Conservation (phyloP, 2,329 filamentous ascomycete genomes). For the Biscogniauxia marginata region DNA sequence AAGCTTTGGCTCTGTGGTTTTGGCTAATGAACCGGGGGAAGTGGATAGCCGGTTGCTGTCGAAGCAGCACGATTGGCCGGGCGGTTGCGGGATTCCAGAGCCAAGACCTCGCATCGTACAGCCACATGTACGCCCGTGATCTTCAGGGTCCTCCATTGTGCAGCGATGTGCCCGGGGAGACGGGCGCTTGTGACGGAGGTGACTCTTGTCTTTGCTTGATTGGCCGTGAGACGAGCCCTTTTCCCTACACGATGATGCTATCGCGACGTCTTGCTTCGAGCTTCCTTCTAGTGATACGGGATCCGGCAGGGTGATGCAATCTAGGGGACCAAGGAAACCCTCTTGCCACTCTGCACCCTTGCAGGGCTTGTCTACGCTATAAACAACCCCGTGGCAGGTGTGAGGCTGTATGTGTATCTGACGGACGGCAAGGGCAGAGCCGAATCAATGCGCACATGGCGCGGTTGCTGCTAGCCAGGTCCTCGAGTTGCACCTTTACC, state of each 20-base stretch:
- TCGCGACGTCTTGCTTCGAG: background rate
- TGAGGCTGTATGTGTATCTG: slow-evolving; percentile 6
- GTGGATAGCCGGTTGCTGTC: slow-evolving; percentile 15
- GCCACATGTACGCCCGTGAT: slow-evolving; percentile 25
- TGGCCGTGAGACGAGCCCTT: slow-evolving; percentile 15
- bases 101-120: slow-evolving; percentile 25
- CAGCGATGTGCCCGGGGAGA: slow-evolving; percentile 19
- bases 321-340: background rate
- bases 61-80: slow-evolving; percentile 19
- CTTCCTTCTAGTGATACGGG: slow-evolving; percentile 3
- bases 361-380: background rate
- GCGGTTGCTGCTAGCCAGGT: slow-evolving; percentile 9
- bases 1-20: slow-evolving; percentile 15
- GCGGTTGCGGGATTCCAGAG: slow-evolving; percentile 10
- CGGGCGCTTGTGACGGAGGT: slow-evolving; percentile 15
- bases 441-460: slow-evolving; percentile 7
- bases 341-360: slow-evolving; percentile 6
- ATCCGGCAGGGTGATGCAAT: background rate
- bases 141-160: slow-evolving; percentile 30
- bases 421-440: slow-evolving; percentile 7
- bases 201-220: slow-evolving; percentile 16
- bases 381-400: background rate
- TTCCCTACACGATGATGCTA: slow-evolving; percentile 10
- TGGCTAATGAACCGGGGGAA: slow-evolving; percentile 18
- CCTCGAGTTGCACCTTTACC: background rate